Conservation (phyloP, 2,329 filamentous ascomycete species). For the Aspergillus piperis region DNA sequence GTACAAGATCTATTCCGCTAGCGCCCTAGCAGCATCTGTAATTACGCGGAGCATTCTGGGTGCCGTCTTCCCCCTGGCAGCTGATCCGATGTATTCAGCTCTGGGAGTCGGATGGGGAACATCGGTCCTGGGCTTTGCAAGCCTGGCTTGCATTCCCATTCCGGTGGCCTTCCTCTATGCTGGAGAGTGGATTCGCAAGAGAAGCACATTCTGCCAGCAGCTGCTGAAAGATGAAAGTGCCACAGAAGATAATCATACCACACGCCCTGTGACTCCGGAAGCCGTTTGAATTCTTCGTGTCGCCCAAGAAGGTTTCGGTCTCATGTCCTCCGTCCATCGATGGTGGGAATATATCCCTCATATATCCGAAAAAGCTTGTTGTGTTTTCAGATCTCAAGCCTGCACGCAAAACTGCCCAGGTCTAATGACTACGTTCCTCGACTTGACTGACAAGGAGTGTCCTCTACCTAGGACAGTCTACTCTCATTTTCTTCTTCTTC, state of each 20-base stretch:
- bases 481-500: too few species aligned
- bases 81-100: constrained; percentile 38
- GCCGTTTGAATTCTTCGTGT: not conserved
- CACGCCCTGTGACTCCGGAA: not conserved
- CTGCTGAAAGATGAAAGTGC: constrained; percentile 26
- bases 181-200: constrained; percentile 30
- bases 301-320: not conserved
- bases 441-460: too few species aligned
- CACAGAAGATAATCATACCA: constrained; percentile 4
- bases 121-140: constrained; percentile 43
- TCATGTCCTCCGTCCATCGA: not conserved
- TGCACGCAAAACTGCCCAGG: too few species aligned
- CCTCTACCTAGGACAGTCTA: too few species aligned
- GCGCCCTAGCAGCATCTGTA: constrained; percentile 55
- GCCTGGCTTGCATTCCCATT: constrained; percentile 41
- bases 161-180: constrained; percentile 41
- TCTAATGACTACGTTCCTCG: too few species aligned
- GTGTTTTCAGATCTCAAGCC: too few species aligned
- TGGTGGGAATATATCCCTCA: not conserved
- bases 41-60: constrained; percentile 55
- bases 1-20: constrained; percentile 66
- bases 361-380: too few species aligned
- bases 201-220: constrained; percentile 35
- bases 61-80: constrained; percentile 58
- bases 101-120: constrained; percentile 47